These are phyloP conservation scores for Epichloe festucae DNA, from an alignment of 2,329 filamentous ascomycete species.

Conservation along the genomic window DNA sequence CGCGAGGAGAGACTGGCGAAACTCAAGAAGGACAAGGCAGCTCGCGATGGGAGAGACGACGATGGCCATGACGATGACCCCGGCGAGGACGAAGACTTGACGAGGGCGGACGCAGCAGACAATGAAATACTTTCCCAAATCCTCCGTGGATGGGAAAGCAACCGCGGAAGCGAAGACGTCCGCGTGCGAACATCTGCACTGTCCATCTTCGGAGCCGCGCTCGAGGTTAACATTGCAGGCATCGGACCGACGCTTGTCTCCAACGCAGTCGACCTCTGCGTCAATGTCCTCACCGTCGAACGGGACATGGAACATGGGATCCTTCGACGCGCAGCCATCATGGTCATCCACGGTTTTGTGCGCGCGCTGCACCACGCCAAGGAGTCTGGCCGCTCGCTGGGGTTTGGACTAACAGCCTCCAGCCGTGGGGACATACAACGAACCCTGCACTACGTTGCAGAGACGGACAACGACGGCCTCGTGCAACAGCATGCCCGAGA, in stretches of 20 bases:
- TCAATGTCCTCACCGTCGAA: slow-evolving; percentile 52
- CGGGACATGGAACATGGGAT: slow-evolving; percentile 47
- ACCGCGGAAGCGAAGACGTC: slow-evolving; percentile 53
- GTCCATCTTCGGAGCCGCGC: slow-evolving; percentile 45
- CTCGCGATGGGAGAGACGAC: slow-evolving; percentile 22
- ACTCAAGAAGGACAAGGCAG: slow-evolving; percentile 29
- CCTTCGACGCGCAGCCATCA: slow-evolving; percentile 50
- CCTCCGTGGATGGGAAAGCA: slow-evolving; percentile 54
- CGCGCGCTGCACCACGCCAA: slow-evolving; percentile 42
- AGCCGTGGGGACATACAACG: slow-evolving; percentile 49
- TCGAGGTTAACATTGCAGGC: slow-evolving; percentile 48
- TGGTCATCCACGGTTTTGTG: slow-evolving; percentile 50
- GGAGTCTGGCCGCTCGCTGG: slow-evolving; percentile 30
- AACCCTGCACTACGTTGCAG: slow-evolving; percentile 49
- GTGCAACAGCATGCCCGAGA: slow-evolving; percentile 54
- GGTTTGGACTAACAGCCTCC: slow-evolving; percentile 39
- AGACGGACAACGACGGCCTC: slow-evolving; percentile 54
- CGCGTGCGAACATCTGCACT: slow-evolving; percentile 57
- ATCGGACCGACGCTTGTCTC: slow-evolving; percentile 40
- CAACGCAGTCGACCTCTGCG: slow-evolving; percentile 46
- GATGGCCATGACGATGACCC: slow-evolving; percentile 29
- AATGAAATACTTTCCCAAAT: slow-evolving; percentile 44
- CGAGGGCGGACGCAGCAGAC: slow-evolving; percentile 29
- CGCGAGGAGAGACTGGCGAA: slow-evolving; percentile 35
- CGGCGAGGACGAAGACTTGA: slow-evolving; percentile 25